Base-by-base conservation (phyloP, 208 protist genomes). In the Crithidia thermophila region DNA sequence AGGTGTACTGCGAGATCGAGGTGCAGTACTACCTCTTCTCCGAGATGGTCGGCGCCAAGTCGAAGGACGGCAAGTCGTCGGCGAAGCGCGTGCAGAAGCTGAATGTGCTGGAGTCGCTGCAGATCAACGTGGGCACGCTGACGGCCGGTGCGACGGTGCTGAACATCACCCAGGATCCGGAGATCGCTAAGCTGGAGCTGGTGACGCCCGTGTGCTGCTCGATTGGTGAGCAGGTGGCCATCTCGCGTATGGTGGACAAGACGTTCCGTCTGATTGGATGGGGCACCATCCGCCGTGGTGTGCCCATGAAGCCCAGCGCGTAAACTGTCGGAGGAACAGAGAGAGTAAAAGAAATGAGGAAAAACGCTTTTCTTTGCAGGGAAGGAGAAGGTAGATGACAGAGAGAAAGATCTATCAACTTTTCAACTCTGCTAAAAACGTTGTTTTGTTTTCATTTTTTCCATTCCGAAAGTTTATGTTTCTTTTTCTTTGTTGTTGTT, bases 101-200 rank as follows among this genome's bases (percentile, higher is more conserved):
- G 30, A 91, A 89, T 42, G 64, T 85, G 46, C 96, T 98, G 78
- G 93, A 99, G 79, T 95, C 97, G 25, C 80, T 99, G 23, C 99
- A 99, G 95, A 96, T 99, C 52, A 99, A 99, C 86, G 99, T 99
- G 65, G 99, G 99, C 64, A 99, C 98, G 30, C 98, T 98, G 5
- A 98, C 94, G 20, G 98, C 98, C 18, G 98, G 98, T 67, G 98
- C 97, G 50, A 94, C 91, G 52, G 97, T 99, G 64, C 64, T 93
- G 6, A 92, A 77, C 63, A 91, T 99, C 40, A 97, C 98, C 73
- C 85, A 79, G 42, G 78, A 80, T 36, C 90, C 89, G 11, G 97
- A 99, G 72, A 85, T 99, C 27, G 97, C 97, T 55, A 98, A 98
- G 83, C 86, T 99, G 23, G 77, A 82, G 51, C 86, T 99, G 42